phyloP scores from a whole-genome alignment of 2,329 filamentous ascomycete genomes.

The Penicillium sp. region DNA sequence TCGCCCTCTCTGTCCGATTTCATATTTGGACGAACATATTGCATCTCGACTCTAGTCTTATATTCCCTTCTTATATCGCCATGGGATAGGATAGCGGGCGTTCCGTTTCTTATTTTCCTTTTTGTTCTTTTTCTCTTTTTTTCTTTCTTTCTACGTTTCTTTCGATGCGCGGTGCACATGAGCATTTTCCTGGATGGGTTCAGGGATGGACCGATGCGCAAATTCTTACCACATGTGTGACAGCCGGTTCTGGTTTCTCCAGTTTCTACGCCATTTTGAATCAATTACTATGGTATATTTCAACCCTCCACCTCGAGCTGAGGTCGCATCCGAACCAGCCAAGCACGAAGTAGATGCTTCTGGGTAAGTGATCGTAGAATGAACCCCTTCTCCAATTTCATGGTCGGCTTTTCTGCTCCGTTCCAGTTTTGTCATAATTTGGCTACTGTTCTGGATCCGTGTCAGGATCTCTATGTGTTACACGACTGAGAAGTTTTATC shows the following conservation, averaged over 20 bases:
- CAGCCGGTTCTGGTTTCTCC: background rate
- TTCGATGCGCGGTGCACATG: background rate
- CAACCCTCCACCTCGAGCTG: no score
- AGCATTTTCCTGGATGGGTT: background rate
- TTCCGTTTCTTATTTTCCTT: background rate
- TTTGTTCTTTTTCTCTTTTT: background rate
- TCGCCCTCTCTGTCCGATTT: background rate
- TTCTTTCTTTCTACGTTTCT: background rate
- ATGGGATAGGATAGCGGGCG: slow-evolving; percentile 1
- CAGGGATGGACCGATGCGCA: background rate
- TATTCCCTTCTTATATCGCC: background rate
- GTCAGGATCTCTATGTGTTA: no score
- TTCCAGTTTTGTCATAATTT: no score
- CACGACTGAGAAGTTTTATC: no score
- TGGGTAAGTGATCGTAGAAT: no score
- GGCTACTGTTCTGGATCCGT: no score
- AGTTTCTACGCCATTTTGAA: background rate
- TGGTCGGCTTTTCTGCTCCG: no score
- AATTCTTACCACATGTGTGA: background rate
- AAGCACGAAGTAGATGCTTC: no score
- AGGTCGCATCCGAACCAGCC: no score
- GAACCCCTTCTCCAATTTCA: no score
- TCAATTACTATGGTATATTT: background rate
- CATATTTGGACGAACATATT: background rate
- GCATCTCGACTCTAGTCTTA: background rate